These are phyloP conservation scores for Chaetomium globosum DNA, from an alignment of 2,329 filamentous ascomycete genomes.

Conservation along the genomic window DNA sequence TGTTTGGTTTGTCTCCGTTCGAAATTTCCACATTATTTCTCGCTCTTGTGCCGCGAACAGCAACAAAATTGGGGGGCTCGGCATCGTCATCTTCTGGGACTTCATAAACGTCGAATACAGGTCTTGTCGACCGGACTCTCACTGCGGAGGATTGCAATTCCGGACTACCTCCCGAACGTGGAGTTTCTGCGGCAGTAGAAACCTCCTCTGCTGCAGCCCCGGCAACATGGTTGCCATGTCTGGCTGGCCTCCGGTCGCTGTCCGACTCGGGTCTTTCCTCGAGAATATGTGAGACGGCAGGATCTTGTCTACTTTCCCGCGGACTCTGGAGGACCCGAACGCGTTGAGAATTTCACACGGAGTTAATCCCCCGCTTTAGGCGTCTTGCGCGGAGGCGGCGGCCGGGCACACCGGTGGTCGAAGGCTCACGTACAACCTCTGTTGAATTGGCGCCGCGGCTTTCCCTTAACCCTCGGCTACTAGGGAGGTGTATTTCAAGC, in stretches of 20 bases:
- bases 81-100: slow-evolving; percentile 12
- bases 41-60: neutral
- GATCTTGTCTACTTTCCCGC: neutral
- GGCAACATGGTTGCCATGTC: neutral
- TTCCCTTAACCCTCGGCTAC: neutral
- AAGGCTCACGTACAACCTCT: neutral
- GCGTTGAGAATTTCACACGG: slow-evolving; percentile 13
- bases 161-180: slow-evolving; percentile 7
- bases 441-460: neutral
- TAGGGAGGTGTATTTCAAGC: slow-evolving; percentile 8
- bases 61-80: neutral
- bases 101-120: slow-evolving; percentile 1
- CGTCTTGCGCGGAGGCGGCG: slow-evolving; percentile 12
- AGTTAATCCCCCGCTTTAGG: slow-evolving; percentile 4
- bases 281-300: neutral
- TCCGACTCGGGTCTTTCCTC: neutral
- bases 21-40: neutral
- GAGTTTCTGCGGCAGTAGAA: neutral
- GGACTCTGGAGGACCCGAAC: neutral
- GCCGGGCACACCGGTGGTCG: neutral
- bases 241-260: neutral
- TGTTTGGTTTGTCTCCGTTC: neutral
- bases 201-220: neutral
- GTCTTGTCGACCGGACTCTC: slow-evolving; percentile 7
- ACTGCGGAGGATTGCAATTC: slow-evolving; percentile 18